A percentile compares a stretch with the other conserved stretches of the same genome.
phyloP scores from a whole-genome alignment of 2,329 filamentous ascomycete genomes.

The Coniella lustricola region DNA sequence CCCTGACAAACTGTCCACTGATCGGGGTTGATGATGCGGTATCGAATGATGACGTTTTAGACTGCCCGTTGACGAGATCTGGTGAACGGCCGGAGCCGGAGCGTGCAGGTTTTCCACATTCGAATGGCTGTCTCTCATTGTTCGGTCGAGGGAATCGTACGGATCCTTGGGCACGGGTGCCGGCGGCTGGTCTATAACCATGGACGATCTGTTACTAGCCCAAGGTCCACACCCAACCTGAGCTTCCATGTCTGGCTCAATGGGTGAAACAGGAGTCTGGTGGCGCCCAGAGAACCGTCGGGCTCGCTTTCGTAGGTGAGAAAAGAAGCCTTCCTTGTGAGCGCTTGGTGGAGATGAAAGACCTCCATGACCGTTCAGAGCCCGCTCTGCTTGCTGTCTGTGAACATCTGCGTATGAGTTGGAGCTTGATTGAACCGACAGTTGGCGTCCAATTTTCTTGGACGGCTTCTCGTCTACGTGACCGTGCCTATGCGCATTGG shows the following conservation, averaged over 20 bases:
- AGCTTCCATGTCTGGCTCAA: slow-evolving; percentile 83
- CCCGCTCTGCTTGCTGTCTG: slow-evolving; percentile 83
- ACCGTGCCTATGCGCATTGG: slow-evolving; percentile 30
- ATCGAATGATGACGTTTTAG: slow-evolving; percentile 61
- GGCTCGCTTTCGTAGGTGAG: slow-evolving; percentile 88
- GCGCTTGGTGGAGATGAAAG: slow-evolving; percentile 69
- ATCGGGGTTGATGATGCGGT: slow-evolving; percentile 55
- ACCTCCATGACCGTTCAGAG: slow-evolving; percentile 73
- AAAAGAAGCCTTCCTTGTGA: slow-evolving; percentile 96
- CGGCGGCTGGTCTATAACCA: slow-evolving; percentile 59
- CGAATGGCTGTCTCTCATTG: slow-evolving; percentile 47
- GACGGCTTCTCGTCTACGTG: slow-evolving; percentile 56
- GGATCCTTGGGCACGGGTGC: slow-evolving; percentile 45
- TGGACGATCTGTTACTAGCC: slow-evolving; percentile 77
- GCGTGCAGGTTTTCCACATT: slow-evolving; percentile 37
- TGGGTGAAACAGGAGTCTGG: slow-evolving; percentile 70
- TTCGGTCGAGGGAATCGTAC: slow-evolving; percentile 55
- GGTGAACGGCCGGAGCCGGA: slow-evolving; percentile 48
- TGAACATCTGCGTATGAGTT: slow-evolving; percentile 91
- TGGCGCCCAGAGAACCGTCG: slow-evolving; percentile 87
- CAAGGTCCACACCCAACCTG: slow-evolving; percentile 87
- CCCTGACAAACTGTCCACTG: slow-evolving; percentile 56
- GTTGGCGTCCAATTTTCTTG: slow-evolving; percentile 91
- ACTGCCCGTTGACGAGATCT: slow-evolving; percentile 41
- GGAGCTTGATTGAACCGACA: slow-evolving; percentile 84